Evolutionary conservation across 2,329 filamentous ascomycete species (phyloP).

Genomic region (Tolypocladium ovalisporum): DNA sequence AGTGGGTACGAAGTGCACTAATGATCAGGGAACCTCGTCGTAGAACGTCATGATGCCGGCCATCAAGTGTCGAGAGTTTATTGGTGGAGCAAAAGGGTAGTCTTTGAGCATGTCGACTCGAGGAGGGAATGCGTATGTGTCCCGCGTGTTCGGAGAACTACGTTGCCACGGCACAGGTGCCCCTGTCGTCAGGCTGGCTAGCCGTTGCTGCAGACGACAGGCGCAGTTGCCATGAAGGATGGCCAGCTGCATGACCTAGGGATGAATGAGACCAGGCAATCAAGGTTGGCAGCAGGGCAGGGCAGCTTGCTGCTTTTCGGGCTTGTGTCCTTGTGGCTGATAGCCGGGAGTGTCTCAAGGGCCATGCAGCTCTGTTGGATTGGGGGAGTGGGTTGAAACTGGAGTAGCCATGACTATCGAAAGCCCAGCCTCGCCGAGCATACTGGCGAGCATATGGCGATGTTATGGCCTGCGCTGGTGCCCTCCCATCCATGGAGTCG

Average conservation of each 20-base stretch:
- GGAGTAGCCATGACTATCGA: neutral
- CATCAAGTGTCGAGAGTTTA: neutral
- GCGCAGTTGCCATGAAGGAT: neutral
- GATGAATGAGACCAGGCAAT: neutral
- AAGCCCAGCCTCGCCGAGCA: neutral
- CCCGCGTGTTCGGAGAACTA: neutral
- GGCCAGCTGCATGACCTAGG: neutral
- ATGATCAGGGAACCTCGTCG: neutral
- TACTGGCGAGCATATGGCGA: neutral
- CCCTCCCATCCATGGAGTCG: neutral
- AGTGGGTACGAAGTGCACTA: neutral
- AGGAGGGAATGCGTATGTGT: too few relatives aligned
- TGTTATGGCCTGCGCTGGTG: neutral
- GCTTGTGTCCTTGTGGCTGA: neutral
- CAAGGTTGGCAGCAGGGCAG: neutral
- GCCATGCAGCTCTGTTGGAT: constrained; percentile 3
- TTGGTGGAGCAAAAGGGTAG: neutral
- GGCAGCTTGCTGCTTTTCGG: neutral
- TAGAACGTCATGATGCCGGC: neutral
- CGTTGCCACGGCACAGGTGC: neutral
- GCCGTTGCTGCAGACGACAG: neutral
- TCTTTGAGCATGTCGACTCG: too few relatives aligned
- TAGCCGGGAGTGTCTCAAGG: constrained; percentile 2
- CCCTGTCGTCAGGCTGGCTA: neutral
- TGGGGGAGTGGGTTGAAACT: neutral